A percentile compares a stretch with the other conserved stretches of the same genome.
phyloP scores from a whole-genome alignment of 2,329 filamentous ascomycete species.

The Ceratocystis albifundus region DNA sequence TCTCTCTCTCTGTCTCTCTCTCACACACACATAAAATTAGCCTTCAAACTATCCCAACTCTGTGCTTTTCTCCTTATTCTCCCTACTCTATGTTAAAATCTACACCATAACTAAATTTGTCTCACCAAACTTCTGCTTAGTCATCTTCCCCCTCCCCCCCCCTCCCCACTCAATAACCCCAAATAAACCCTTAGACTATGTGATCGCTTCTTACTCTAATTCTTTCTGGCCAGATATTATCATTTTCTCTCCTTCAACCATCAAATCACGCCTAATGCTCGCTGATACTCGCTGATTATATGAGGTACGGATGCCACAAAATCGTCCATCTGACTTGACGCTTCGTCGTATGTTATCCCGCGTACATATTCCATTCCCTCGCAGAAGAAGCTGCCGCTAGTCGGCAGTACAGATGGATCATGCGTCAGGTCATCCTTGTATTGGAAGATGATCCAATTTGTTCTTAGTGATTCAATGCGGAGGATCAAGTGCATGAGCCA shows the following conservation, averaged over 20 bases:
- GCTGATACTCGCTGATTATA: neutral
- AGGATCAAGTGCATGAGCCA: slow-evolving; percentile 6
- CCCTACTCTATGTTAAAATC: neutral
- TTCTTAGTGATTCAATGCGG: neutral
- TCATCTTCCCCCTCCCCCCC: neutral
- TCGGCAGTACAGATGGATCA: neutral
- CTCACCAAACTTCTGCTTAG: neutral
- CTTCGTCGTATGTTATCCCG: neutral
- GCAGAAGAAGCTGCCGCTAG: neutral
- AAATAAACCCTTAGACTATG: neutral
- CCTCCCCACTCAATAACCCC: neutral
- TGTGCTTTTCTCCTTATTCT: neutral
- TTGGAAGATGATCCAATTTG: neutral
- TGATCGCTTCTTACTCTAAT: neutral
- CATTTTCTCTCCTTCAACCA: neutral
- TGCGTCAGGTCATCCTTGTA: neutral
- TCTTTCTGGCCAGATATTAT: neutral
- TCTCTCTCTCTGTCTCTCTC: too few relatives aligned
- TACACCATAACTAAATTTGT: neutral
- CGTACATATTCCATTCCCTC: neutral
- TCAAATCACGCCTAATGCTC: neutral
- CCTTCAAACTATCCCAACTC: neutral
- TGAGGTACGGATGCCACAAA: neutral
- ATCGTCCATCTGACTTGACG: neutral
- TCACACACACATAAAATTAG: too few relatives aligned